Conservation (phyloP, 768 basidiomycete genomes). For the Pulveroboletus frians region DNA sequence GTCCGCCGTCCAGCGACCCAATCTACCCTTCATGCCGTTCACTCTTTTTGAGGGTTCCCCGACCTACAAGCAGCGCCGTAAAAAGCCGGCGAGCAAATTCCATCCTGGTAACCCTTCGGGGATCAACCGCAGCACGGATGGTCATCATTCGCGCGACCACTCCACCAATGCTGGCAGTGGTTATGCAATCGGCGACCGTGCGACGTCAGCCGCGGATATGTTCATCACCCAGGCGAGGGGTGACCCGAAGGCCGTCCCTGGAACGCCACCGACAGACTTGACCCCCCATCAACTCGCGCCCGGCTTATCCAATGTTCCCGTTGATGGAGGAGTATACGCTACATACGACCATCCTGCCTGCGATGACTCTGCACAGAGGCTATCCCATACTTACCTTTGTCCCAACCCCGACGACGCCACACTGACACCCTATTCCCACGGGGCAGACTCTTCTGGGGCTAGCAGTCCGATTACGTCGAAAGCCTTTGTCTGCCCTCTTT, state of each 20-base stretch:
- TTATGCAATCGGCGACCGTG: constrained; percentile 26
- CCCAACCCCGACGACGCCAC: constrained; percentile 11
- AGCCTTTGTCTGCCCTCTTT: constrained; percentile 77
- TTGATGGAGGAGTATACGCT: constrained; percentile 17
- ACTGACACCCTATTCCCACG: constrained; percentile 20
- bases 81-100: constrained; percentile 52
- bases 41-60: constrained; percentile 82
- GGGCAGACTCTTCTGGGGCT: constrained; percentile 18
- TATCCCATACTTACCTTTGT: constrained; percentile 16
- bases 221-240: constrained; percentile 59
- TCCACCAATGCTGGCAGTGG: constrained; percentile 21
- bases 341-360: constrained; percentile 17
- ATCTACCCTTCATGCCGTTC: constrained; percentile 52
- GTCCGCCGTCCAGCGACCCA: constrained; percentile 17
- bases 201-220: constrained; percentile 59
- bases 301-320: constrained; percentile 18
- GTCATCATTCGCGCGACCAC: constrained; percentile 13
- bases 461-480: constrained; percentile 41
- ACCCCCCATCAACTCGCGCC: constrained; percentile 18
- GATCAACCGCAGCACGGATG: constrained; percentile 24
- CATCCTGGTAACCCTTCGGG: constrained; percentile 25
- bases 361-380: constrained; percentile 16
- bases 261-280: constrained; percentile 17
- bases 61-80: constrained; percentile 83
- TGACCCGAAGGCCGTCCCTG: constrained; percentile 35